These are phyloP conservation scores for Parastagonospora avenae DNA, from an alignment of 2,329 filamentous ascomycete species.

Conservation along the genomic window DNA sequence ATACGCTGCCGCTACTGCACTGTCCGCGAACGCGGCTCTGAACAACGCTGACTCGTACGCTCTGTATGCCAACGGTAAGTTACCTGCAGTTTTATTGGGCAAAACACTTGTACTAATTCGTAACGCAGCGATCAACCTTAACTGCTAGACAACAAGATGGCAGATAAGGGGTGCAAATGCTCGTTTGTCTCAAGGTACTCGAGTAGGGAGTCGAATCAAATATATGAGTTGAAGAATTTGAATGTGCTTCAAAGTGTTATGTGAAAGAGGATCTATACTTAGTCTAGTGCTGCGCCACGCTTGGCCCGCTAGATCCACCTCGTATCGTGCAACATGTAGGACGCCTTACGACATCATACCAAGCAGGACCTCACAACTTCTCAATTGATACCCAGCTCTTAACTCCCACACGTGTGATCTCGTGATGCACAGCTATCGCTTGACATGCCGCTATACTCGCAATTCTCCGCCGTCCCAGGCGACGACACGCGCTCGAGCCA, in stretches of 20 bases:
- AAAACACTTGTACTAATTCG: constrained; percentile 1
- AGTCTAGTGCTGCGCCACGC: constrained; percentile 16
- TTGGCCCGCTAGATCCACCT: constrained; percentile 10
- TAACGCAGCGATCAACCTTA: constrained; percentile 7
- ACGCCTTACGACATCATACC: constrained; percentile 7
- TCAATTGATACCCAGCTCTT: neutral
- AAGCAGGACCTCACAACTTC: neutral
- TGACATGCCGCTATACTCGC: constrained; percentile 4
- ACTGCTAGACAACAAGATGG: constrained; percentile 4
- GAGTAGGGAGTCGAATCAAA: too few relatives aligned
- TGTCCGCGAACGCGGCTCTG: constrained; percentile 59
- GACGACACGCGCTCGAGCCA: constrained; percentile 7
- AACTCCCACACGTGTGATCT: neutral
- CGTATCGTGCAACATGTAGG: constrained; percentile 7
- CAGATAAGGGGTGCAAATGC: neutral
- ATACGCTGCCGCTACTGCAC: constrained; percentile 54
- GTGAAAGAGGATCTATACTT: neutral
- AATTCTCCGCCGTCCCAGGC: constrained; percentile 6
- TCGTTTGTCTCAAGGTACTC: too few relatives aligned
- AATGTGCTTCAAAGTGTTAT: neutral
- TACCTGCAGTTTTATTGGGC: neutral
- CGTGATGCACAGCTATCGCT: constrained; percentile 6
- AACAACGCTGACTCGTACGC: constrained; percentile 69
- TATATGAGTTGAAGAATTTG: too few relatives aligned
- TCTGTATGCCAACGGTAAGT: constrained; percentile 57